Base-by-base conservation (phyloP, 164 flowering plant genomes). In the Macadamia tetraphylla region DNA sequence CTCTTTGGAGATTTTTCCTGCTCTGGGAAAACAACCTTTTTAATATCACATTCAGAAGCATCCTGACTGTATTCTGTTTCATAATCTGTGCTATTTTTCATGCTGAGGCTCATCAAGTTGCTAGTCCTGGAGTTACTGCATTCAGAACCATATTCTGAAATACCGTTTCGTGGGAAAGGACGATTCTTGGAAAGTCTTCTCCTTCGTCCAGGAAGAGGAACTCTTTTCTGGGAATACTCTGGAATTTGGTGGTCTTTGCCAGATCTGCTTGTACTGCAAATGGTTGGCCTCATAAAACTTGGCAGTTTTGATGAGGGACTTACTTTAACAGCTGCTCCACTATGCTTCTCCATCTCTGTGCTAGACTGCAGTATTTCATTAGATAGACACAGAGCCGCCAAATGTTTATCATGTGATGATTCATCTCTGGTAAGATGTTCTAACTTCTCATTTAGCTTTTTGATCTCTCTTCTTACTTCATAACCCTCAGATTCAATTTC, bases 271-370 rank as follows among this genome's bases (percentile, higher is more conserved):
- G 64, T 72, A 75, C 87, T 85, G 83, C 86, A 80, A 65, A 82
- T 29, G 15, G 91, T 87, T 62, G 91, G 78, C 68, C 73, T 80
- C 91, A 87, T 87, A 73, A 85, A 87, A 58, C 87, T 74, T 49
- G 88, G 88, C 49, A 82, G 30, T 63, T 71, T 51, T 58, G 70
- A 72, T 40, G 67, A 15, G 42, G 77, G 59, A 74, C 69, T 72
- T 63, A 46, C 71, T 62, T 51, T 64, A 23, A 59, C 64, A 64
- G 70, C 71, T 52, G 46, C 60, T 9, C 7, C 31, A 42, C 49
- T 70, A 23, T 60, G 63, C 44, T 67, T 77, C 43, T 32, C 59
- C 40, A 5, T 61, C 29, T 70, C 66, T 9, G 30, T 64, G 49
- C 64, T 71, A 42, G 68, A 51, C 18, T 69, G 66, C 67, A 73